A percentile compares a stretch with the other conserved stretches of the same genome.
phyloP scores from a whole-genome alignment of 768 basidiomycete species.

The Macrocybe gigantea region DNA sequence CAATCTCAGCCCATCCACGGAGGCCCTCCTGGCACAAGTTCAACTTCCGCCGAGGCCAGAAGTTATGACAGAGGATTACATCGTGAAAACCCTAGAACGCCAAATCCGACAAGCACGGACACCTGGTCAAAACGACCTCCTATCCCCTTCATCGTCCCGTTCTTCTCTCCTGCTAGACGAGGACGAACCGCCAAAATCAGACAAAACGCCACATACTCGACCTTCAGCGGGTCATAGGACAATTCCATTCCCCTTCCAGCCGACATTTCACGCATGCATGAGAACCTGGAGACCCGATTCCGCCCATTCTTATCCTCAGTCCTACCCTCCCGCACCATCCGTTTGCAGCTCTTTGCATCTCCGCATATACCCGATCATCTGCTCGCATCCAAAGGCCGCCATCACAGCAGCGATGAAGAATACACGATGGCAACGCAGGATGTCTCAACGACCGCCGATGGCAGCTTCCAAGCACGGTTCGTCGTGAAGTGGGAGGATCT shows the following conservation, averaged over 20 bases:
- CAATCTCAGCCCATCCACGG: conserved; percentile 34
- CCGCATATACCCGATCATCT: conserved; percentile 17
- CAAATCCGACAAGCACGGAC: conserved; percentile 33
- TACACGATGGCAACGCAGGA: conserved; percentile 8
- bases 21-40: conserved; percentile 40
- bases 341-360: conserved; percentile 53
- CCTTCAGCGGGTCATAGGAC: background rate
- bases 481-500: conserved; percentile 65
- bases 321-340: conserved; percentile 55
- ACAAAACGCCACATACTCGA: conserved; percentile 2
- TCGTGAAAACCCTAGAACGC: conserved; percentile 50
- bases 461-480: conserved; percentile 66
- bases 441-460: conserved; percentile 58
- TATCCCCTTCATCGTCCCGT: conserved; percentile 12
- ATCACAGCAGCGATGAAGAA: conserved; percentile 16
- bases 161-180: conserved; percentile 7
- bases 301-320: conserved; percentile 79
- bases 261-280: conserved; percentile 47
- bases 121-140: conserved; percentile 15
- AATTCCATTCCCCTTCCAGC: conserved; percentile 13
- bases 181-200: background rate
- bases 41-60: conserved; percentile 51
- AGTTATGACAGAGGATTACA: conserved; percentile 56
- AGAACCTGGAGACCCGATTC: conserved; percentile 72
- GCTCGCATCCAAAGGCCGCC: conserved; percentile 8